Evolutionary conservation across 495 filamentous ascomycete genomes (phyloP), one percentile per base, ranked within the genome.

Genomic region (Stereocaulon alpinum): DNA sequence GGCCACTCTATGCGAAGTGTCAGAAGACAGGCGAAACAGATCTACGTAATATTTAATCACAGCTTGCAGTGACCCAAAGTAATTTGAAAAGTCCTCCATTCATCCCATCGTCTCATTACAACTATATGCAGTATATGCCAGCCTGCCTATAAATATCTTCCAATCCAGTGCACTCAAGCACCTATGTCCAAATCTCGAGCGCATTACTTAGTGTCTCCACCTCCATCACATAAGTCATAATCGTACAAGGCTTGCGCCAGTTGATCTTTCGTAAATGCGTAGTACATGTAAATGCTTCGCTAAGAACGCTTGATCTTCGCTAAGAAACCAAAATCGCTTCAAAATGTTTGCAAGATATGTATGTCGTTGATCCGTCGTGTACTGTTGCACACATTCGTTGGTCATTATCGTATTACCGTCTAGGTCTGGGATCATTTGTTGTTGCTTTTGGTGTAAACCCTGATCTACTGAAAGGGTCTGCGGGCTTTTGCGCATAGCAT

Each of bases 401-500:
- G 34, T 59, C 40, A 34, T 51, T 7, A 20, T 59, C 45, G 56
- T 59, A 43, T 59, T 58, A 58, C 29, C 22, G 40, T 55, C 58
- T 43, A 17, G 40, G 24, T 45, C 40, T 24, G 18, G 9, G 11
- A 17, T 44, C 40, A 29, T 20, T 30, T 22, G 49, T 53, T 34
- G 49, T 53, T 34, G 50, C 42, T 41, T 55, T 54, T 24, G 49
- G 41, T 49, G 49, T 53, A 2, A 27, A 40, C 22, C 29, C 58
- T 17, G 58, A 30, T 29, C 42, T 24, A 18, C 41, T 55, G 29
- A 42, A 42, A 14, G 29, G 40, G 18, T 54, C 42, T 60, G 47
- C 76, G 6, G 87, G 88, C 68, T 92, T 92, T 74, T 89, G 86
- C 41, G 93, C 91, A 68, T 95, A 88, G 61, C 89, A 93, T 63